A percentile compares a stretch with the other conserved stretches of the same genome.
Conservation (phyloP, 1,284 basidiomycete species). For the Ustilago vetiveriae region DNA sequence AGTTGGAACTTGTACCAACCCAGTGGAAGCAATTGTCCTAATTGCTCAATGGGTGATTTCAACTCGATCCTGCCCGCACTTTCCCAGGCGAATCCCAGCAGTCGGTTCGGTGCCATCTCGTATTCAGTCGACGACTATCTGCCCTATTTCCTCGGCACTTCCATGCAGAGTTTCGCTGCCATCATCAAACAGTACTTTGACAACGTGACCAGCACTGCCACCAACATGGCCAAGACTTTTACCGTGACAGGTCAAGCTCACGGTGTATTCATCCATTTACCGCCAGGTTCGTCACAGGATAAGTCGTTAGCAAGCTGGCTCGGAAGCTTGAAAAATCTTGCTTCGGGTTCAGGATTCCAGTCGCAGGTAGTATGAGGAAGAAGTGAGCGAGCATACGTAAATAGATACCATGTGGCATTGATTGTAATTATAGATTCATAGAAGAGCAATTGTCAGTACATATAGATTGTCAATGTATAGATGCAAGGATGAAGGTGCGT, state of each 20-base stretch:
- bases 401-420: too few species aligned
- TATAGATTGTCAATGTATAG: too few species aligned
- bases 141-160: constrained; percentile 10
- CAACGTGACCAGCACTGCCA: constrained; percentile 16
- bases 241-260: constrained; percentile 1
- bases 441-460: too few species aligned
- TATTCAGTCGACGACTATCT: constrained; percentile 8
- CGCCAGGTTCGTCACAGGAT: constrained; percentile 6
- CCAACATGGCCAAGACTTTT: constrained; percentile 30
- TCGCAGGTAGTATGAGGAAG: constrained; percentile 10
- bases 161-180: neutral
- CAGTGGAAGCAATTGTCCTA: constrained; percentile 6
- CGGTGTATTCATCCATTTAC: constrained; percentile 6
- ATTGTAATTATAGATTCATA: too few species aligned
- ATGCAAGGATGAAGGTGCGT: too few species aligned
- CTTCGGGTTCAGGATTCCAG: neutral
- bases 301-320: constrained; percentile 13
- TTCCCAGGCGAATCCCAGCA: constrained; percentile 16
- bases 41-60: constrained; percentile 22
- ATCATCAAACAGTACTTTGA: constrained; percentile 17
- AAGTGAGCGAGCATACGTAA: neutral
- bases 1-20: constrained; percentile 31
- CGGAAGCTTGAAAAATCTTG: constrained; percentile 12
- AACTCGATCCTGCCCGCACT: constrained; percentile 29
- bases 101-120: constrained; percentile 21